Conservation (phyloP, 139 green algal species). For the Coelastrella sp. region DNA sequence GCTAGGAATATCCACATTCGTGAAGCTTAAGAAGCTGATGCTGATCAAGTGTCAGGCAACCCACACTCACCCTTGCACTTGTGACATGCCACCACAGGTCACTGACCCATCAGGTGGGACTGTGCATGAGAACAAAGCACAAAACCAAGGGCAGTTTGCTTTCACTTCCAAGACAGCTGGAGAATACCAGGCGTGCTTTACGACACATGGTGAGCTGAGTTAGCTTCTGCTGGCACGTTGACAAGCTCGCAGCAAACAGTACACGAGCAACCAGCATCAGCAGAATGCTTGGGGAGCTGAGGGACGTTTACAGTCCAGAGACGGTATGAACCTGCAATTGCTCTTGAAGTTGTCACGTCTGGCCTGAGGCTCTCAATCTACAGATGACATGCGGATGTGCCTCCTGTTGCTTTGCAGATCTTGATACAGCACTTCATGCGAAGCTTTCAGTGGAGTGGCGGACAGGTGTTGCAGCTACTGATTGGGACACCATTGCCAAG, state of each 20-base stretch:
- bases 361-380: too few species aligned
- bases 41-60: too few species aligned
- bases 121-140: conserved; percentile 42
- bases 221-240: neutral
- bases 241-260: too few species aligned
- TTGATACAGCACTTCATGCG: conserved; percentile 65
- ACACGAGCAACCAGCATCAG: too few species aligned
- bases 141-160: conserved; percentile 74
- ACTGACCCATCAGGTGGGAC: neutral
- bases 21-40: too few species aligned
- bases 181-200: conserved; percentile 94
- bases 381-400: too few species aligned
- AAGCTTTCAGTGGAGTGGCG: conserved; percentile 90
- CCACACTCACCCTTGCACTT: too few species aligned
- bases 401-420: conserved; percentile 61
- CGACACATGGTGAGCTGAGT: conserved; percentile 60
- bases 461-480: conserved; percentile 83
- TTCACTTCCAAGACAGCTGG: conserved; percentile 84
- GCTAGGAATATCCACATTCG: too few species aligned
- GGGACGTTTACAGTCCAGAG: too few species aligned
- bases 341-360: too few species aligned
- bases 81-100: conserved; percentile 12
- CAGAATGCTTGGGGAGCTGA: too few species aligned
- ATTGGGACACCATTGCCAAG: conserved; percentile 95
- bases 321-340: too few species aligned